A percentile compares a stretch with the other conserved stretches of the same genome.
These are phyloP conservation scores for Arabis alpina DNA, from an alignment of 345 rosid species.

Conservation along the genomic window DNA sequence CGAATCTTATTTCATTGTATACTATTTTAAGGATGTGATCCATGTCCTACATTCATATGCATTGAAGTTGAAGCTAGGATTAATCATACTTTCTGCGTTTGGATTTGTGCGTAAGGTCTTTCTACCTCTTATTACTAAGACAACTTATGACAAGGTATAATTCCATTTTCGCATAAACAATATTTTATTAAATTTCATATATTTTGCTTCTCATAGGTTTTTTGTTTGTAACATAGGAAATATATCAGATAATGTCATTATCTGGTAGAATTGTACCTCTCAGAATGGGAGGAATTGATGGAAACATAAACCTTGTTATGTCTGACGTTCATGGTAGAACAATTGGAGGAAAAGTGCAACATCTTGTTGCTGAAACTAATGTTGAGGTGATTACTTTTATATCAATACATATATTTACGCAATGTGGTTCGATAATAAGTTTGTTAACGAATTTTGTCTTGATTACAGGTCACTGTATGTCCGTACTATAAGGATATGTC, in stretches of 20 bases:
- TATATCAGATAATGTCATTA: neutral
- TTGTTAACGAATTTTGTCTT: neutral
- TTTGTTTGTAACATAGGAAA: slow-evolving; percentile 2
- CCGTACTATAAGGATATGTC: neutral
- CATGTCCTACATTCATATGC: neutral
- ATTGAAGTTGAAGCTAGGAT: neutral
- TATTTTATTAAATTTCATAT: neutral
- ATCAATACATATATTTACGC: neutral
- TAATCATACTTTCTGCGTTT: slow-evolving; percentile 3
- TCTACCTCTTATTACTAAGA: neutral
- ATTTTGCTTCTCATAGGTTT: neutral
- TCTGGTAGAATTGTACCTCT: neutral
- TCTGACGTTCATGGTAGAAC: neutral
- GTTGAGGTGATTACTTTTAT: slow-evolving; percentile 16
- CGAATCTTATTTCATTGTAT: neutral
- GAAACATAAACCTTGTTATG: neutral
- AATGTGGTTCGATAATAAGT: neutral
- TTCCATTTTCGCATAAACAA: neutral
- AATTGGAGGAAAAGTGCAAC: neutral
- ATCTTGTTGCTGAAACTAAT: neutral
- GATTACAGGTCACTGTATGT: neutral
- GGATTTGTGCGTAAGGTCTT: neutral
- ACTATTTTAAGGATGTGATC: slow-evolving; percentile 2
- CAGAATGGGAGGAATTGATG: neutral
- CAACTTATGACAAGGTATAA: neutral